phyloP scores from a whole-genome alignment of 805 yeast species.

The Candida ascalaphidarum region DNA sequence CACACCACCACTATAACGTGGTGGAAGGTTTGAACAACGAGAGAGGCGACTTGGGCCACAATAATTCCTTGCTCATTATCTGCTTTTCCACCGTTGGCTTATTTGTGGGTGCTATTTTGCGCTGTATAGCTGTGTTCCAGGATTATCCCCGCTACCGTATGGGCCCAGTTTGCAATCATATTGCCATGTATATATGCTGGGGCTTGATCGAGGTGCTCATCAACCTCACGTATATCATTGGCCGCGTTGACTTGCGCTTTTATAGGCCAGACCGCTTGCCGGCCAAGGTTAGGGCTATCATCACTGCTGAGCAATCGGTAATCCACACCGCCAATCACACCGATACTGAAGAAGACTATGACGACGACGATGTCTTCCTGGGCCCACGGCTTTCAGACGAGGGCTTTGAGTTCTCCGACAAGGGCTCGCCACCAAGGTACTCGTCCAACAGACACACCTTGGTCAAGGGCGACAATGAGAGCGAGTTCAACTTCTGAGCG shows the following conservation, averaged over 20 bases:
- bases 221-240: slow-evolving; percentile 8
- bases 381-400: too few relatives aligned
- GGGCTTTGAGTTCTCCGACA: too few relatives aligned
- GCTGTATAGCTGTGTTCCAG: slow-evolving; percentile 5
- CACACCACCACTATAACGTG: slow-evolving; percentile 11
- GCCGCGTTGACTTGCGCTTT: slow-evolving; percentile 13
- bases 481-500: too few relatives aligned
- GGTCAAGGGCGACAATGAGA: too few relatives aligned
- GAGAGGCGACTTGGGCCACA: slow-evolving; percentile 11
- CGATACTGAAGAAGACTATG: too few relatives aligned
- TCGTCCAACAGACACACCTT: too few relatives aligned
- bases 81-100: slow-evolving; percentile 5
- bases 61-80: slow-evolving; percentile 5
- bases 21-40: slow-evolving; percentile 9
- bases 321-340: too few relatives aligned
- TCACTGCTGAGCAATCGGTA: slow-evolving; percentile 10
- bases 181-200: slow-evolving; percentile 11
- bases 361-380: too few relatives aligned
- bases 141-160: slow-evolving; percentile 1
- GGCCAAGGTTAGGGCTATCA: slow-evolving; percentile 7
- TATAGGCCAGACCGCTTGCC: slow-evolving; percentile 15
- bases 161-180: slow-evolving; percentile 2
- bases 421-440: slow-evolving; percentile 1
- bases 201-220: slow-evolving; percentile 11
- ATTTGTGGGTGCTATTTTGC: slow-evolving; percentile 5